Percentiles rank a stretch among this genome's conserved stretches.
These are phyloP conservation scores for Aquilaria yunnanensis DNA, from an alignment of 345 rosid species.

Conservation along the genomic window DNA sequence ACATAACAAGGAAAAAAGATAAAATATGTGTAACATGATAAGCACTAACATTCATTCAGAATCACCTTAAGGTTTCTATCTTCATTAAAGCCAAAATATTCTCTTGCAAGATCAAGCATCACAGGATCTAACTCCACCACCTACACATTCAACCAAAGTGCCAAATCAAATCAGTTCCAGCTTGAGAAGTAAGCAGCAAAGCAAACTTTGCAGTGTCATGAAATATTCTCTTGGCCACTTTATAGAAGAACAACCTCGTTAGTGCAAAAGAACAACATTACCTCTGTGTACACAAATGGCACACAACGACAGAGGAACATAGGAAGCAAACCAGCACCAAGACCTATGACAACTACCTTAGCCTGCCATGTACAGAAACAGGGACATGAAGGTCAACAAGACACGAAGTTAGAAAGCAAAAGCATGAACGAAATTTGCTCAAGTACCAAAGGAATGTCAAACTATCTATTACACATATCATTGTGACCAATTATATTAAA, in stretches of 20 bases:
- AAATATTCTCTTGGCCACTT: not conserved
- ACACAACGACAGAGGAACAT: constrained; percentile 80
- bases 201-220: not conserved
- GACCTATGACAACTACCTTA: constrained; percentile 77
- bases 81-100: constrained; percentile 63
- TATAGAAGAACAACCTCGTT: not conserved
- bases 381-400: constrained; percentile 2
- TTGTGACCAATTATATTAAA: not conserved
- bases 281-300: constrained; percentile 64
- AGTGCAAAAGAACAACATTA: constrained; percentile 18
- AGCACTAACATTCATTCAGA: not conserved
- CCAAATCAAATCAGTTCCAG: constrained; percentile 9
- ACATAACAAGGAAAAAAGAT: not conserved
- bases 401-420: not conserved
- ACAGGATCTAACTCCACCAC: constrained; percentile 84
- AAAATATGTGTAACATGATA: not conserved
- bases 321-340: constrained; percentile 96
- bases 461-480: not conserved
- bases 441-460: not conserved
- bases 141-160: constrained; percentile 27
- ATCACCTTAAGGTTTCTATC: constrained; percentile 60
- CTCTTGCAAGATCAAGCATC: constrained; percentile 52
- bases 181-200: constrained; percentile 6
- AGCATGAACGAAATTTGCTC: not conserved
- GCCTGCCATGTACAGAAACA: constrained; percentile 33